Conservation (phyloP, 805 yeast genomes). For the Cyberlindnera xylosilytica region DNA sequence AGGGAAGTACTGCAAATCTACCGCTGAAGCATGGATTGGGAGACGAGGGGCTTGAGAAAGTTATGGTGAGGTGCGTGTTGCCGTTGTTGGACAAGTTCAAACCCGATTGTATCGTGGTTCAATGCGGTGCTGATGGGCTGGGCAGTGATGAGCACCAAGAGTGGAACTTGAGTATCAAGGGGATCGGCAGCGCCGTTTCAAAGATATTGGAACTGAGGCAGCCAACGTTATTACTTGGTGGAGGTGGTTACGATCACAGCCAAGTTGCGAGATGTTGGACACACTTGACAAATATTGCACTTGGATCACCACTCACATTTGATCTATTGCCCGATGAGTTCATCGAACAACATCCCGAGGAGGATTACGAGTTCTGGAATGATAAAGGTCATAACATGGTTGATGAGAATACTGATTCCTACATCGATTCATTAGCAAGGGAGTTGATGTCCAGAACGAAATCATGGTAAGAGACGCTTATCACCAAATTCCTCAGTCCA, state of each 20-base stretch:
- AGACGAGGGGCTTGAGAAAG: conserved; percentile 39
- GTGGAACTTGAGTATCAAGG: conserved; percentile 65
- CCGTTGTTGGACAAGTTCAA: conserved; percentile 37
- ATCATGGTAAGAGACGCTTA: conserved; percentile 13
- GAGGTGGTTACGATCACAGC: conserved; percentile 70
- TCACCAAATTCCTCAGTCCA: conserved; percentile 47
- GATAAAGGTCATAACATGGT: conserved; percentile 32
- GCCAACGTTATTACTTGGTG: conserved; percentile 58
- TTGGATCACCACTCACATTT: conserved; percentile 28
- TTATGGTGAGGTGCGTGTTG: conserved; percentile 39
- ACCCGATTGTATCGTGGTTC: conserved; percentile 58
- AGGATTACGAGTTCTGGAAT: conserved; percentile 49
- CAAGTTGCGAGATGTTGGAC: conserved; percentile 62
- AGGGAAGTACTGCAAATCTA: conserved; percentile 42
- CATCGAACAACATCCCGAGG: conserved; percentile 38
- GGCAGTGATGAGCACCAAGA: conserved; percentile 59
- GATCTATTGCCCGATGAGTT: conserved; percentile 53
- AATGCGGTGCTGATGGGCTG: conserved; percentile 75
- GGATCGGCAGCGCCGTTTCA: conserved; percentile 37
- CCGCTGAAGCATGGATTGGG: conserved; percentile 57
- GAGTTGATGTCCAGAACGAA: conserved; percentile 4
- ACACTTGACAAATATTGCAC: conserved; percentile 31
- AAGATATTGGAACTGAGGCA: conserved; percentile 26
- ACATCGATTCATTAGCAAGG: conserved; percentile 24
- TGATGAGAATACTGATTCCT: conserved; percentile 30